phyloP scores from a whole-genome alignment of 805 yeast species.

The Metschnikowia gelsemii region DNA sequence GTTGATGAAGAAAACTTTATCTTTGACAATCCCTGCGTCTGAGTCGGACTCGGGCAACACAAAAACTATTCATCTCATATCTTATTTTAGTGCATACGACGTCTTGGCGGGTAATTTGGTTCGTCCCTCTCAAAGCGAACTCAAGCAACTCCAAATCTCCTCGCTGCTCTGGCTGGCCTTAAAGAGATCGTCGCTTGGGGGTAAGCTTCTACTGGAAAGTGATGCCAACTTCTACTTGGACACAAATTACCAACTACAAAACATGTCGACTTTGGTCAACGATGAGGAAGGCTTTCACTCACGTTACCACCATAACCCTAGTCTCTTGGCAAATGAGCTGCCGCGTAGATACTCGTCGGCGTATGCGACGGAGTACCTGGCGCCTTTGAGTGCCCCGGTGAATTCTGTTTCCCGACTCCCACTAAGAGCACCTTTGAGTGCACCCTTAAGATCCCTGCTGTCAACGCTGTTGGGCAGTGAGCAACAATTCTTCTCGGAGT shows the following conservation, averaged over 20 bases:
- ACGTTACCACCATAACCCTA: not conserved
- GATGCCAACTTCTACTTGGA: constrained; percentile 51
- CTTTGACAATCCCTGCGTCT: constrained; percentile 48
- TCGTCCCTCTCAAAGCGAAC: constrained; percentile 56
- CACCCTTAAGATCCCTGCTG: constrained; percentile 4
- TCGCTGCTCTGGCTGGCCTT: constrained; percentile 54
- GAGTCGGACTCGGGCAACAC: constrained; percentile 26
- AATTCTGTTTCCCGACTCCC: not conserved
- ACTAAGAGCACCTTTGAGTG: constrained; percentile 5
- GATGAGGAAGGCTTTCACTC: not conserved
- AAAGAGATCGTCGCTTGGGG: constrained; percentile 59
- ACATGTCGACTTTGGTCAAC: constrained; percentile 24
- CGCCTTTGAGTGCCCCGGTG: constrained; percentile 1
- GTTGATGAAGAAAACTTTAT: constrained; percentile 77
- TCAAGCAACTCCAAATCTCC: constrained; percentile 50
- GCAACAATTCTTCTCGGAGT: constrained; percentile 3
- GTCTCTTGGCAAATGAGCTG: not conserved
- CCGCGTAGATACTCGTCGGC: constrained; percentile 4
- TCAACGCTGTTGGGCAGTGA: not conserved
- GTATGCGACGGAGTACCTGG: not conserved
- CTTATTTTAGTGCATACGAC: constrained; percentile 77
- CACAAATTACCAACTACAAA: constrained; percentile 42
- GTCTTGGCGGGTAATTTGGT: constrained; percentile 56
- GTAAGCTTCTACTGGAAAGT: constrained; percentile 49
- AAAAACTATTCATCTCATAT: constrained; percentile 67